Base-by-base conservation (phyloP, 805 yeast species). In the Wickerhamiella spandovensis region DNA sequence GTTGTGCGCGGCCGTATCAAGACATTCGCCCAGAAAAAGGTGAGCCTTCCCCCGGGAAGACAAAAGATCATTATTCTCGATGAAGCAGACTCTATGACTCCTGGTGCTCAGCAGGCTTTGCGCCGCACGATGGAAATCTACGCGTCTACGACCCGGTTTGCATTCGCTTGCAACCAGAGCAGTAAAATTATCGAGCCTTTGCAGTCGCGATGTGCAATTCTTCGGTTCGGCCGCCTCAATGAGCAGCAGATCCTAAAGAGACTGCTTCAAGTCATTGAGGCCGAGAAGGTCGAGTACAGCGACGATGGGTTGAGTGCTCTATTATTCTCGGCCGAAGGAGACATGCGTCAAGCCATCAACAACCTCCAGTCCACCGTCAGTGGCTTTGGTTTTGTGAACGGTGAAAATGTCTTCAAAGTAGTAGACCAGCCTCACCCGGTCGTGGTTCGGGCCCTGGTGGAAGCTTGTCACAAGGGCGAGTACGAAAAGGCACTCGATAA, bases 351-450 rank as follows among this genome's bases (percentile, higher is more conserved):
- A 66, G 98, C 97, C 0, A 77, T 92, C 46, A 92, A 92, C 63
- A 92, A 92, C 66, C 65, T 92, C 52, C 98, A 92, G 64, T 82
- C 95, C 61, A 88, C 97, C 0, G 90, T 82, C 30, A 87, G 96
- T 0, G 98, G 98, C 1, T 89, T 89, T 67, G 89, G 84, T 2
- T 74, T 84, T 50, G 96, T 92, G n/a, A 84, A 79, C 61, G 87
- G 87, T 45, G 87, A 84, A 41, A 90, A 89, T 60, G 98, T 92
- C 17, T 92, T 88, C 73, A 86, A 84, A 63, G 85, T 92, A 52
- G 97, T 92, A 2, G 98, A 92, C 64, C 83, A 88, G 49, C 98
- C 98, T 2, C 97, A 92, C 67, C 98, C 98, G 0, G 66, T 88
- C 47, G 79, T 85, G 5, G 82, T 92, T 38, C 78, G 78, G 57